Base-by-base conservation (phyloP, 495 filamentous ascomycete species). In the Penicillium roqueforti region DNA sequence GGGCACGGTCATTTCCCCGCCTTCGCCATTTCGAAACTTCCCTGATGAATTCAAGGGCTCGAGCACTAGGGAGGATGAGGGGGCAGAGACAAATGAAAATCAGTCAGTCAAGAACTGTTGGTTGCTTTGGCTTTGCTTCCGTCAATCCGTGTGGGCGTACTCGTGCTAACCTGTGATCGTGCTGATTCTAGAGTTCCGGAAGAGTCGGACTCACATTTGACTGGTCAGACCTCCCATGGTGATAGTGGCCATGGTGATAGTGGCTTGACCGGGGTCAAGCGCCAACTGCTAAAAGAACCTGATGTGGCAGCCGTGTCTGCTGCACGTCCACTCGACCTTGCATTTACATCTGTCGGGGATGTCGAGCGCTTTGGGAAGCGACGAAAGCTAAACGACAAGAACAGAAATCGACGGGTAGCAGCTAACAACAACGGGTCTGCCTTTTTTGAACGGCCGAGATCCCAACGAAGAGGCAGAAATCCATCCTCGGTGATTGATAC, bases 231-330 rank as follows among this genome's bases (percentile, higher is more conserved):
- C n/a, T n/a, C n/a, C n/a, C n/a, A 23, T 41, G 53, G 23, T 13
- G 41, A 19, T 37, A 53, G 34, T n/a, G 56, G 39, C 19, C n/a
- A 23, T 41, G 53, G 23, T 13, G 41, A 19, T 37, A 53, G 34
- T n/a, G 56, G 39, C 19, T 43, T 71, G 31, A 63, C 63, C 10
- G 4, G 29, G 7, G 51, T 72, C 36, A 74, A 72, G 49, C 67
- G 54, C 14, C 58, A 60, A 20, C 61, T 77, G 1, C 66, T 77
- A 0, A 40, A 69, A 54, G 61, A 60, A 23, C 37, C 59, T 8
- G 71, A 75, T 55, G 74, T 72, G 74, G 72, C 65, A 18, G 63
- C 59, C 5, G 51, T 74, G 11, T 62, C 65, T 9, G 60, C 56
- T 2, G 51, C 71, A 13, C 70, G 68, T 43, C 71, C 74, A 7